Evolutionary conservation across 768 basidiomycete genomes (phyloP).

Genomic region (Suillus fuscotomentosus): DNA sequence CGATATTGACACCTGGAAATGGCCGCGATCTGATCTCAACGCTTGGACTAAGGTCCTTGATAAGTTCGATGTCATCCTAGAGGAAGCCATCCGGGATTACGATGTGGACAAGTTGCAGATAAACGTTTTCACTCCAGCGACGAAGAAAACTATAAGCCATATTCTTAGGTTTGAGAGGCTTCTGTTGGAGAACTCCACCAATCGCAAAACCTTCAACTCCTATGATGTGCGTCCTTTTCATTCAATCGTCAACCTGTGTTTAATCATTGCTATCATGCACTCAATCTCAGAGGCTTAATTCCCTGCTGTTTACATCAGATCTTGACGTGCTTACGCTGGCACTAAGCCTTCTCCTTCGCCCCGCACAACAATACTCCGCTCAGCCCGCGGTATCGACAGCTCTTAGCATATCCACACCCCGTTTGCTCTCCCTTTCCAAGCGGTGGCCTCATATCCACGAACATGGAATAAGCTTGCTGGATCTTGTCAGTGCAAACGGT

Average conservation of each 20-base stretch:
- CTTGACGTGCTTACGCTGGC: slow-evolving; percentile 83
- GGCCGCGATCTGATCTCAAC: slow-evolving; percentile 95
- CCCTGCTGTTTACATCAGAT: slow-evolving; percentile 85
- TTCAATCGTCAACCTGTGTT: slow-evolving; percentile 6
- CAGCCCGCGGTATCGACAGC: slow-evolving; percentile 82
- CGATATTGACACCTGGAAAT: slow-evolving; percentile 81
- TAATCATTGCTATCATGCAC: slow-evolving; percentile 7
- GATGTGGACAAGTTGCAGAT: slow-evolving; percentile 83
- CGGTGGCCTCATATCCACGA: slow-evolving; percentile 84
- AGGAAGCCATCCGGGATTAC: slow-evolving; percentile 79
- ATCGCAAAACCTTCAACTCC: slow-evolving; percentile 92
- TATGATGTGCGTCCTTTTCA: slow-evolving; percentile 78
- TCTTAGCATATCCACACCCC: slow-evolving; percentile 77
- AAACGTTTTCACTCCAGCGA: slow-evolving; percentile 70
- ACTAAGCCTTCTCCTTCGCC: slow-evolving; percentile 84
- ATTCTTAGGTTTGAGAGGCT: slow-evolving; percentile 88
- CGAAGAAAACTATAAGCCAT: slow-evolving; percentile 73
- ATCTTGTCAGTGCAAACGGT: slow-evolving; percentile 61
- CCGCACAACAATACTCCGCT: slow-evolving; percentile 92
- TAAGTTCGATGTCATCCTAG: slow-evolving; percentile 89
- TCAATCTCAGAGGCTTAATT: slow-evolving; percentile 73
- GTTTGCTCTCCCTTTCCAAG: slow-evolving; percentile 79
- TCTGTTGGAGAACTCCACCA: slow-evolving; percentile 95
- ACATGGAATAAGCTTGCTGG: slow-evolving; percentile 71
- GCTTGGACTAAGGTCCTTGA: slow-evolving; percentile 96